A percentile compares a stretch with the other conserved stretches of the same genome.
These are phyloP conservation scores for Lithohypha guttulata DNA, from an alignment of 2,329 filamentous ascomycete species.

Conservation along the genomic window DNA sequence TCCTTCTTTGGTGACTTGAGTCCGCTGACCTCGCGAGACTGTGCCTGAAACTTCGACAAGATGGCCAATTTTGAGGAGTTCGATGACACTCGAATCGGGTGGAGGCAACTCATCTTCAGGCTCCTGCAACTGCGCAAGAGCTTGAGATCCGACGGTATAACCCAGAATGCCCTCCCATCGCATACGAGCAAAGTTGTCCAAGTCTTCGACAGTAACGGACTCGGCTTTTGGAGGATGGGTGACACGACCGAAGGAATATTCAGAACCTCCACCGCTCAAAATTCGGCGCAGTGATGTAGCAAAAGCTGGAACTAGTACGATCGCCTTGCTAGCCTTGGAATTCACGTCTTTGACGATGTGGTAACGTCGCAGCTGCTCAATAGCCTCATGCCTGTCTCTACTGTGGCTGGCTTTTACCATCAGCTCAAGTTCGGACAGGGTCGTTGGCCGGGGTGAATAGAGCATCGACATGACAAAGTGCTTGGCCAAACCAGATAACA, in stretches of 20 bases:
- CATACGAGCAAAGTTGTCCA: conserved; percentile 74
- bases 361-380: conserved; percentile 71
- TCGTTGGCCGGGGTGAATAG: conserved; percentile 74
- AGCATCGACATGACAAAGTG: conserved; percentile 91
- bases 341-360: conserved; percentile 66
- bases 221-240: conserved; percentile 53
- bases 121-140: conserved; percentile 1
- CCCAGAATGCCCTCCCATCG: conserved; percentile 96
- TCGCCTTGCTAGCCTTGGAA: conserved; percentile 53
- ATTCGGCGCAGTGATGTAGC: conserved; percentile 72
- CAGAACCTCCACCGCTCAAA: conserved; percentile 69
- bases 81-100: conserved; percentile 69
- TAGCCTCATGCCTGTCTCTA: conserved; percentile 69
- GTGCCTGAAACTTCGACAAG: conserved; percentile 53
- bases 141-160: conserved; percentile 62
- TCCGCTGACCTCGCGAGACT: conserved; percentile 32
- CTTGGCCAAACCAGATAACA: conserved; percentile 91
- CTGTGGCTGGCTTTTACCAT: conserved; percentile 67
- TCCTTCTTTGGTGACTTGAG: conserved; percentile 80
- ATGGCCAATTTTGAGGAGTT: conserved; percentile 67
- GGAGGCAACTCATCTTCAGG: conserved; percentile 19
- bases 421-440: conserved; percentile 66
- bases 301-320: conserved; percentile 73
- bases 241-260: conserved; percentile 84
- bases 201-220: conserved; percentile 56